Evolutionary conservation across 2,329 filamentous ascomycete species (phyloP).

Genomic region (Grosmannia penicillata): DNA sequence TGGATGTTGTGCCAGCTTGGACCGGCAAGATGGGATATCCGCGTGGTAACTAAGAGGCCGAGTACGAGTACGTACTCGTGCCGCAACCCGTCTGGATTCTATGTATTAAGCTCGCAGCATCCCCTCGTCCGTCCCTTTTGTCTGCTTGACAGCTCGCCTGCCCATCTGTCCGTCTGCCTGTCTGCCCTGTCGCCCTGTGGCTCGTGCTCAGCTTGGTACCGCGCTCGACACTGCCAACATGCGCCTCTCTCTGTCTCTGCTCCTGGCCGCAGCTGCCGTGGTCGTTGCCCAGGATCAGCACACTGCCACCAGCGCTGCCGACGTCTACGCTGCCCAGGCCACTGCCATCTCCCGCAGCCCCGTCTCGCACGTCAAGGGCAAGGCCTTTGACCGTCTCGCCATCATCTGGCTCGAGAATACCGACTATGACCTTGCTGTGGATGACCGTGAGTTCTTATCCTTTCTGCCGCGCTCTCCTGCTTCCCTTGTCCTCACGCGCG

Average conservation of each 20-base stretch:
- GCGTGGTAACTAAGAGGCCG: too few relatives aligned
- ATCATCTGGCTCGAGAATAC: constrained; percentile 71
- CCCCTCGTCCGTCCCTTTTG: not conserved
- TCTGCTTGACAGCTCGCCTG: too few relatives aligned
- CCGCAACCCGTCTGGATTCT: not conserved
- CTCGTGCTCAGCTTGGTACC: too few relatives aligned
- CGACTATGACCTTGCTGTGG: constrained; percentile 47
- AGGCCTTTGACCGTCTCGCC: constrained; percentile 57
- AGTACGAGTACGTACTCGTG: too few relatives aligned
- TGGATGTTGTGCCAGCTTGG: too few relatives aligned
- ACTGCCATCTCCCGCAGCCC: constrained; percentile 46
- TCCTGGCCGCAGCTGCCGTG: constrained; percentile 9
- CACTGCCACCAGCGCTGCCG: constrained; percentile 34
- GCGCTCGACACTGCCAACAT: constrained; percentile 4
- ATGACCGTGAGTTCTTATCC: constrained; percentile 37
- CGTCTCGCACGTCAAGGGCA: constrained; percentile 50
- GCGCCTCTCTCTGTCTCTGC: constrained; percentile 4
- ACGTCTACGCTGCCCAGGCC: constrained; percentile 40
- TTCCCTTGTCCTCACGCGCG: not conserved
- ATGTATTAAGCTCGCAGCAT: not conserved
- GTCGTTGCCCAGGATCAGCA: constrained; percentile 15
- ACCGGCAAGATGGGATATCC: too few relatives aligned
- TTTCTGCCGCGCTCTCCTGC: not conserved
- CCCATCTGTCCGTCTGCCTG: not conserved
- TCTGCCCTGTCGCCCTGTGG: not conserved